Percentiles rank a stretch among this genome's conserved stretches.
Evolutionary conservation across 2,329 filamentous ascomycete genomes (phyloP).

Genomic region (Pseudopyricularia javanii): DNA sequence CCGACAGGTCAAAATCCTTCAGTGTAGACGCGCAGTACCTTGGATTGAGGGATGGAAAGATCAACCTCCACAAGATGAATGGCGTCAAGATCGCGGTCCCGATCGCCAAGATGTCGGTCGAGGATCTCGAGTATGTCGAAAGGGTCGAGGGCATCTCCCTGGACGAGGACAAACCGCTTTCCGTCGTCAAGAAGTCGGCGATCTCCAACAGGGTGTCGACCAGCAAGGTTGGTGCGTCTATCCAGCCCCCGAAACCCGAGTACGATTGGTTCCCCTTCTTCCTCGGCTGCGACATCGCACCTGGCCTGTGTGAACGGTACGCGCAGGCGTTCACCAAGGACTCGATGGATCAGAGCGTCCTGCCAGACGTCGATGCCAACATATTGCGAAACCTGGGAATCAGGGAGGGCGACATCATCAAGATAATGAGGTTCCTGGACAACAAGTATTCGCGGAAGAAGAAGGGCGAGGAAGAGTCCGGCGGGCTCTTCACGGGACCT

Average conservation of each 20-base stretch:
- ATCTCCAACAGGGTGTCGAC: conserved; percentile 5
- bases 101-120: conserved; percentile 85
- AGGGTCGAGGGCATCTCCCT: conserved; percentile 74
- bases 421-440: conserved; percentile 84
- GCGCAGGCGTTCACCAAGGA: conserved; percentile 79
- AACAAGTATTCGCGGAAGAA: conserved; percentile 60
- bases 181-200: conserved; percentile 55
- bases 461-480: conserved; percentile 40
- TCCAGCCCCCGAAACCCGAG: conserved; percentile 52
- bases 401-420: conserved; percentile 91
- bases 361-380: conserved; percentile 77
- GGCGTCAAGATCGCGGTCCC: conserved; percentile 98
- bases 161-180: conserved; percentile 88
- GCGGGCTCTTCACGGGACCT: conserved; percentile 80
- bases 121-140: conserved; percentile 93
- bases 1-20: conserved; percentile 88
- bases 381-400: conserved; percentile 81
- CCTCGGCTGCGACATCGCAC: conserved; percentile 78
- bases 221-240: conserved; percentile 42
- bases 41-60: conserved; percentile 87
- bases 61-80: conserved; percentile 95
- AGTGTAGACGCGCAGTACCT: conserved; percentile 96
- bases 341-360: conserved; percentile 88
- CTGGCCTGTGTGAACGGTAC: conserved; percentile 89
- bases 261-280: conserved; percentile 99